Percentiles rank a stretch among this genome's conserved stretches.
Evolutionary conservation across 1,284 basidiomycete species (phyloP).

Genomic region (Cerrena zonata): DNA sequence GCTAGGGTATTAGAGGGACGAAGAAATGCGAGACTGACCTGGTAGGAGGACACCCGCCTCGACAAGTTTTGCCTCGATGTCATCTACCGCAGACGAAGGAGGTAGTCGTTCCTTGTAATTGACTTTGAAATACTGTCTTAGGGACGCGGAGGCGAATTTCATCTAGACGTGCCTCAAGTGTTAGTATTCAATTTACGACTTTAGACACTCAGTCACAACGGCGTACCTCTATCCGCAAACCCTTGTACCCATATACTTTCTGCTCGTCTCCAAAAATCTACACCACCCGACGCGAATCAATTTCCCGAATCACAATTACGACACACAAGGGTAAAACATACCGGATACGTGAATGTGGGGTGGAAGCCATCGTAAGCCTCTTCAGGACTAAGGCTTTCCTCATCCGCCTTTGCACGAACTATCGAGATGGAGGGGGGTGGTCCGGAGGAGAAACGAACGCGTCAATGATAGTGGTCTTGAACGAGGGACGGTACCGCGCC

Average conservation of each 20-base stretch:
- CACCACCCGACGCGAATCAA: neutral
- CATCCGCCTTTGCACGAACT: slow-evolving; percentile 65
- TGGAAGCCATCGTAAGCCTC: slow-evolving; percentile 65
- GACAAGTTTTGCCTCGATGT: slow-evolving; percentile 74
- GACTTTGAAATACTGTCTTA: slow-evolving; percentile 73
- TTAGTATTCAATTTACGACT: no score
- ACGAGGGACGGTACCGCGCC: neutral
- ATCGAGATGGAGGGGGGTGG: slow-evolving; percentile 8
- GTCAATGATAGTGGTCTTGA: slow-evolving; percentile 6
- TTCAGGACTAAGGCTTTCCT: slow-evolving; percentile 51
- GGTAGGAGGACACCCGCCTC: slow-evolving; percentile 65
- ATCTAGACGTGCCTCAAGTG: slow-evolving; percentile 40
- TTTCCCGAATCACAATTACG: neutral
- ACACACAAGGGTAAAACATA: slow-evolving; percentile 30
- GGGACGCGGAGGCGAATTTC: slow-evolving; percentile 81
- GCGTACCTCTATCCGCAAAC: slow-evolving; percentile 75
- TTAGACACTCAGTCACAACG: neutral
- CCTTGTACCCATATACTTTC: slow-evolving; percentile 91
- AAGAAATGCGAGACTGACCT: slow-evolving; percentile 48
- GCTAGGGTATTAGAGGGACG: no score
- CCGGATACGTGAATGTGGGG: slow-evolving; percentile 84
- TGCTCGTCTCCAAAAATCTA: slow-evolving; percentile 94
- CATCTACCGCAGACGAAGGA: slow-evolving; percentile 76
- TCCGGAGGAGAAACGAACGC: neutral
- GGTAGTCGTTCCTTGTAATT: slow-evolving; percentile 62